Percentiles rank a stretch among this genome's conserved stretches.
Evolutionary conservation across 257 asterid genomes (phyloP).

Genomic region (Prunella vulgaris): DNA sequence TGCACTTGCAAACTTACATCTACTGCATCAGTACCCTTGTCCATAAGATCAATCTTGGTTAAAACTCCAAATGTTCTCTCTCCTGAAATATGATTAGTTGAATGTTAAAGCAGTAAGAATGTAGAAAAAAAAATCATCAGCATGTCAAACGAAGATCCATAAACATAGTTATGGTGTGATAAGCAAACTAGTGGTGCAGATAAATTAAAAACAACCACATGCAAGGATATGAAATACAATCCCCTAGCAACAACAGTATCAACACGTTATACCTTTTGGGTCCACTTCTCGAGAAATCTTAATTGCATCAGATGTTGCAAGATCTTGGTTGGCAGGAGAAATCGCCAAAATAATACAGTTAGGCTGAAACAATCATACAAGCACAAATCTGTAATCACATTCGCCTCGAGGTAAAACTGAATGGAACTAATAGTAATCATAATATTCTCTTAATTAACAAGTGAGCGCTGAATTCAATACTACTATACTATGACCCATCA

Average conservation of each 20-base stretch:
- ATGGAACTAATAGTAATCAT: neutral
- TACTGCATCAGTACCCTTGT: constrained; percentile 97
- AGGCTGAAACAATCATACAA: constrained; percentile 49
- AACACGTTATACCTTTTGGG: constrained; percentile 58
- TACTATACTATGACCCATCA: neutral
- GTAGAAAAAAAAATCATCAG: neutral
- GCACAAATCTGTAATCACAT: constrained; percentile 10
- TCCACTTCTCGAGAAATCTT: constrained; percentile 89
- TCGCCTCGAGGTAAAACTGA: neutral
- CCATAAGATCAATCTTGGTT: constrained; percentile 92
- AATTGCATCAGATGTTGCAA: constrained; percentile 90
- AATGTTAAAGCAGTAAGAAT: constrained; percentile 8
- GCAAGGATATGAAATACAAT: neutral
- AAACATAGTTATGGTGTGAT: neutral
- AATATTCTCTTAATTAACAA: constrained; percentile 2
- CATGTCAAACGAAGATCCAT: neutral
- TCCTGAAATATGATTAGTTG: constrained; percentile 44
- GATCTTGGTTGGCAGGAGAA: constrained; percentile 97
- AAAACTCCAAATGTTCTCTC: constrained; percentile 91
- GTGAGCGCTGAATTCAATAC: neutral
- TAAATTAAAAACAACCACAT: neutral
- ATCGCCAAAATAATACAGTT: constrained; percentile 84
- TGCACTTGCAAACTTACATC: constrained; percentile 50
- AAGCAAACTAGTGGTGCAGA: neutral
- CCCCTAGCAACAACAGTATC: neutral